Percentiles rank a stretch among this genome's conserved stretches.
Conservation (phyloP, 192 early-diverging fungal species). For the Dissophora globulifera region DNA sequence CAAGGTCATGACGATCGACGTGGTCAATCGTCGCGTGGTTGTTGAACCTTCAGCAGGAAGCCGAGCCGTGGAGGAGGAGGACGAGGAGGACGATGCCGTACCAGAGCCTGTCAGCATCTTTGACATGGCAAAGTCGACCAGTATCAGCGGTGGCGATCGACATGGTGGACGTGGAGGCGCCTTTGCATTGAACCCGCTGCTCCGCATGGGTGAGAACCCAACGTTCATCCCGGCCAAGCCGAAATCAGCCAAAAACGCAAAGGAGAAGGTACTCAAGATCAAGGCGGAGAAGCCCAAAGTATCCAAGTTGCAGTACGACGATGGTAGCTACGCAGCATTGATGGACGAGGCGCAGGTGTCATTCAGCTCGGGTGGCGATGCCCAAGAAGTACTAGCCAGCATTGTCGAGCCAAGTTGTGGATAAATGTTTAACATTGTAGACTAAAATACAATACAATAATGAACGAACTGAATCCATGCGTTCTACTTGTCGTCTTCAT, state of each 20-base stretch:
- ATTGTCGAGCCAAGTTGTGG: constrained; percentile 52
- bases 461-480: too few species aligned
- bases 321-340: constrained; percentile 29
- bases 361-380: constrained; percentile 33
- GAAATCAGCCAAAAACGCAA: constrained; percentile 15
- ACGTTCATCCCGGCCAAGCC: constrained; percentile 27
- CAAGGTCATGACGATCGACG: constrained; percentile 65
- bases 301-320: constrained; percentile 40
- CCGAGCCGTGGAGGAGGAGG: background rate
- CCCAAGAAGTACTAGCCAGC: constrained; percentile 39
- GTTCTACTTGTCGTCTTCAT: constrained; percentile 56
- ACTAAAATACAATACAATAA: too few species aligned
- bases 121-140: constrained; percentile 40
- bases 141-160: constrained; percentile 44
- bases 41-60: constrained; percentile 39
- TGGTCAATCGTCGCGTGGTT: constrained; percentile 53
- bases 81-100: constrained; percentile 52
- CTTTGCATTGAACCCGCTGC: constrained; percentile 43
- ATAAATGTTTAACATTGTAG: constrained; percentile 6
- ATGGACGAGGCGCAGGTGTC: constrained; percentile 38
- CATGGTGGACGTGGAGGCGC: constrained; percentile 47
- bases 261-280: constrained; percentile 39
- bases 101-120: constrained; percentile 32
- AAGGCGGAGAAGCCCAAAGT: constrained; percentile 41
- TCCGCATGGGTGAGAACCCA: constrained; percentile 37